A percentile compares a stretch with the other conserved stretches of the same genome.
Evolutionary conservation across 2,329 filamentous ascomycete genomes (phyloP).

Genomic region (Akanthomyces dipterigenus): DNA sequence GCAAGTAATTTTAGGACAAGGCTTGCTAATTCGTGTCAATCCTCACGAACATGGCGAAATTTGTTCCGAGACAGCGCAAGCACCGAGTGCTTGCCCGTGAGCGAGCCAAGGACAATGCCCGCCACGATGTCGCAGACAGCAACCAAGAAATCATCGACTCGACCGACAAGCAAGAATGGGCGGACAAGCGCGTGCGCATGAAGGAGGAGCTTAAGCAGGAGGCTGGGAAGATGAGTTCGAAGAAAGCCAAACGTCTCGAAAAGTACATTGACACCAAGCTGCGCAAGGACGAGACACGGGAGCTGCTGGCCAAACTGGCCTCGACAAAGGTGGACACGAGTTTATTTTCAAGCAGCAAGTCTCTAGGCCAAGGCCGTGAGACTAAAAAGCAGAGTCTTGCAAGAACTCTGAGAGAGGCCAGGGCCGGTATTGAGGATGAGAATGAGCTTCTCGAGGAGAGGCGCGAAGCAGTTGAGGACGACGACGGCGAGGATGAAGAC

Average conservation of each 20-base stretch:
- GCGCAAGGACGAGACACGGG: slow-evolving; percentile 85
- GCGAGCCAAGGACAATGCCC: slow-evolving; percentile 39
- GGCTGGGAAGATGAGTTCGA: slow-evolving; percentile 51
- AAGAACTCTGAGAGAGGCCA: slow-evolving; percentile 56
- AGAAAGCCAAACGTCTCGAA: slow-evolving; percentile 60
- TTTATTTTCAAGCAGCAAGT: slow-evolving; percentile 69
- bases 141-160: slow-evolving; percentile 40
- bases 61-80: slow-evolving; percentile 59
- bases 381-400: slow-evolving; percentile 63
- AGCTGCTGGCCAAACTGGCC: slow-evolving; percentile 76
- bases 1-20: not conserved
- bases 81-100: slow-evolving; percentile 62
- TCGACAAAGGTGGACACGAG: slow-evolving; percentile 74
- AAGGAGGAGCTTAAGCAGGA: slow-evolving; percentile 47
- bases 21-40: not conserved
- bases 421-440: slow-evolving; percentile 53
- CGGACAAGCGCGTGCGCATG: slow-evolving; percentile 49
- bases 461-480: slow-evolving; percentile 24
- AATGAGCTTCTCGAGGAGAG: slow-evolving; percentile 46
- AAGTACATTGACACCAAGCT: slow-evolving; percentile 83
- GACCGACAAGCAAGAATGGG: slow-evolving; percentile 35
- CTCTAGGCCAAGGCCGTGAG: slow-evolving; percentile 65
- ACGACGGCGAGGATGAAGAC: slow-evolving; percentile 24
- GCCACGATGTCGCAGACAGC: slow-evolving; percentile 31
- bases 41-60: slow-evolving; percentile 42